phyloP scores from a whole-genome alignment of 2,329 filamentous ascomycete species.

The Exophiala lecanii-corni region DNA sequence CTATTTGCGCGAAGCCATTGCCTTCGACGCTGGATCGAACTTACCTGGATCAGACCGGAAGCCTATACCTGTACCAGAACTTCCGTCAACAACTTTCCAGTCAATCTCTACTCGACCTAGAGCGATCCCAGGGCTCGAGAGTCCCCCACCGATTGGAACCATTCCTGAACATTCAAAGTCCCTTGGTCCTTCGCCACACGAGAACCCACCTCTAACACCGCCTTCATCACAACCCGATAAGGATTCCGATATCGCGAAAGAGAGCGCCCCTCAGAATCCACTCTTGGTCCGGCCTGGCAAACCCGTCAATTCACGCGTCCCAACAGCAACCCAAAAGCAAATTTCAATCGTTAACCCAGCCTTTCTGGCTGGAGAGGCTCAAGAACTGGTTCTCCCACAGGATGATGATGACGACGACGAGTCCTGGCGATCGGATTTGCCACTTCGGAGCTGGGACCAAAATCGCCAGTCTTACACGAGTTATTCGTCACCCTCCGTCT shows the following conservation, averaged over 20 bases:
- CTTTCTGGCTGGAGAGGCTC: slow-evolving; percentile 26
- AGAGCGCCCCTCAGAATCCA: neutral
- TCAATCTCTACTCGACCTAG: neutral
- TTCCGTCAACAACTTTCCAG: neutral
- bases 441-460: slow-evolving; percentile 1
- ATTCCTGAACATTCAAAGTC: slow-evolving; percentile 13
- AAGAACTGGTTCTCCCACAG: slow-evolving; percentile 14
- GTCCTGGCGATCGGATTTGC: slow-evolving; percentile 4
- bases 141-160: slow-evolving; percentile 4
- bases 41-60: neutral
- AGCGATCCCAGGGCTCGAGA: neutral
- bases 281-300: neutral
- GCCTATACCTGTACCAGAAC: neutral
- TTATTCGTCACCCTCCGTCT: neutral
- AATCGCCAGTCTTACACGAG: neutral
- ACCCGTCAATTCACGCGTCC: neutral
- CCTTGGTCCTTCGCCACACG: slow-evolving; percentile 7
- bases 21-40: neutral
- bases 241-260: neutral
- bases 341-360: slow-evolving; percentile 2
- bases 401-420: slow-evolving; percentile 4
- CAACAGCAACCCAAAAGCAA: slow-evolving; percentile 1
- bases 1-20: slow-evolving; percentile 1
- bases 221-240: neutral
- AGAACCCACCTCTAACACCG: slow-evolving; percentile 10